Percentiles rank a stretch among this genome's conserved stretches.
Evolutionary conservation across 108 stramenopile species (phyloP).

Genomic region (Cyclotella baltica): DNA sequence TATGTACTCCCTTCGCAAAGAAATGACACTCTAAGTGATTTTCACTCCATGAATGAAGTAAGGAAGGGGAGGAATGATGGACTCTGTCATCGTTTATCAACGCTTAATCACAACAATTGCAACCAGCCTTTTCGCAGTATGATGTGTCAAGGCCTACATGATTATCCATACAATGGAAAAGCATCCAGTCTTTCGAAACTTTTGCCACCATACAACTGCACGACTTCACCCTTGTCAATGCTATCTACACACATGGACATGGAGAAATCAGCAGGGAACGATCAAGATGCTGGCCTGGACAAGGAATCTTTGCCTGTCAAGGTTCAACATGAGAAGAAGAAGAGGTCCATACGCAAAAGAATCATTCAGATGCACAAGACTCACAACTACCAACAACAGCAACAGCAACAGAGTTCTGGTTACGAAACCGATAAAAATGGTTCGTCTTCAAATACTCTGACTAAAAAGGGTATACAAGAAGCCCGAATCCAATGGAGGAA

Average conservation of each 20-base stretch:
- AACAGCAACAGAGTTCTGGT: neutral
- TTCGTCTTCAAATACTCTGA: neutral
- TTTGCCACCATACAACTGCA: too few relatives aligned
- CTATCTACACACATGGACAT: too few relatives aligned
- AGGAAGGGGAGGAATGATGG: neutral
- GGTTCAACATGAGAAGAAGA: neutral
- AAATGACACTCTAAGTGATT: constrained; percentile 44
- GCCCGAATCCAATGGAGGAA: constrained; percentile 13
- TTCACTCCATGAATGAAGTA: constrained; percentile 19
- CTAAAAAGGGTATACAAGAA: neutral
- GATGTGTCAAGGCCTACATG: too few relatives aligned
- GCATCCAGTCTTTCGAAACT: too few relatives aligned
- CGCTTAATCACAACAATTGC: neutral
- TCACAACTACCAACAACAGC: neutral
- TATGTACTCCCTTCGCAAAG: constrained; percentile 10
- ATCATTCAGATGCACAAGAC: constrained; percentile 5
- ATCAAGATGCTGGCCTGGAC: neutral
- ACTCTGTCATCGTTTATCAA: neutral
- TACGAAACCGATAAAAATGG: neutral
- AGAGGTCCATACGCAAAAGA: neutral
- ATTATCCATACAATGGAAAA: too few relatives aligned
- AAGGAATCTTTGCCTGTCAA: neutral
- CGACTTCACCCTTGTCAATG: too few relatives aligned
- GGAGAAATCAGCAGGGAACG: neutral
- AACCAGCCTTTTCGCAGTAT: too few relatives aligned